These are phyloP conservation scores for Esteya vermicola DNA, from an alignment of 2,329 filamentous ascomycete genomes.

Conservation along the genomic window DNA sequence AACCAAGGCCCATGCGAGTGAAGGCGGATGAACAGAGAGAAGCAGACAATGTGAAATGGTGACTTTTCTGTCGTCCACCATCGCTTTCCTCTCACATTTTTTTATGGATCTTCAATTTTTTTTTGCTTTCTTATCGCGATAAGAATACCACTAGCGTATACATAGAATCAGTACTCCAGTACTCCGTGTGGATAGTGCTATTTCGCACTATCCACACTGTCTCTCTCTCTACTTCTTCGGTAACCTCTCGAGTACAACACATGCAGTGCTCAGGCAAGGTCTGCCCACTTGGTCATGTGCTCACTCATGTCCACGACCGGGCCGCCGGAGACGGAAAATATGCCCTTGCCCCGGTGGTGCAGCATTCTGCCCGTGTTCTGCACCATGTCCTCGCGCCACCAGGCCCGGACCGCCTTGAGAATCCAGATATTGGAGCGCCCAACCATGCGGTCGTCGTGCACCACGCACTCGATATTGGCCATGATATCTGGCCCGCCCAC, in stretches of 20 bases:
- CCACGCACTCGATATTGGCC: slow-evolving; percentile 21
- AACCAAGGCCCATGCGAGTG: too few relatives aligned
- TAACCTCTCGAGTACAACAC: background rate
- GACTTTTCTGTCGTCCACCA: too few relatives aligned
- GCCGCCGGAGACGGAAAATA: slow-evolving; percentile 18
- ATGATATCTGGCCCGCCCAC: slow-evolving; percentile 17
- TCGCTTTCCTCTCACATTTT: background rate
- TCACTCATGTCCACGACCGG: slow-evolving; percentile 17
- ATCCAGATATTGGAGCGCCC: slow-evolving; percentile 21
- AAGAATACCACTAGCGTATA: too few relatives aligned
- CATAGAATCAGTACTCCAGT: background rate
- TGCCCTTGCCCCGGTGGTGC: slow-evolving; percentile 20
- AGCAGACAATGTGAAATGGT: too few relatives aligned
- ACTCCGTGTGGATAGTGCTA: too few relatives aligned
- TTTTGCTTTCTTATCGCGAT: slow-evolving; percentile 7
- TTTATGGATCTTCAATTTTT: background rate
- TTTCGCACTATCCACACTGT: too few relatives aligned
- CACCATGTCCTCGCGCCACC: slow-evolving; percentile 15
- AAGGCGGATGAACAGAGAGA: too few relatives aligned
- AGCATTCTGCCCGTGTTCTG: slow-evolving; percentile 18
- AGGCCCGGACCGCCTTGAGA: slow-evolving; percentile 18
- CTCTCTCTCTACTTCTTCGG: background rate
- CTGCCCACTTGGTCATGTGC: slow-evolving; percentile 20
- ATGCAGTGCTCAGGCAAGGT: slow-evolving; percentile 15
- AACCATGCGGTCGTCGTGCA: slow-evolving; percentile 19